These are phyloP conservation scores for Ambrosiella beaveri DNA, from an alignment of 2,329 filamentous ascomycete species.

Conservation along the genomic window DNA sequence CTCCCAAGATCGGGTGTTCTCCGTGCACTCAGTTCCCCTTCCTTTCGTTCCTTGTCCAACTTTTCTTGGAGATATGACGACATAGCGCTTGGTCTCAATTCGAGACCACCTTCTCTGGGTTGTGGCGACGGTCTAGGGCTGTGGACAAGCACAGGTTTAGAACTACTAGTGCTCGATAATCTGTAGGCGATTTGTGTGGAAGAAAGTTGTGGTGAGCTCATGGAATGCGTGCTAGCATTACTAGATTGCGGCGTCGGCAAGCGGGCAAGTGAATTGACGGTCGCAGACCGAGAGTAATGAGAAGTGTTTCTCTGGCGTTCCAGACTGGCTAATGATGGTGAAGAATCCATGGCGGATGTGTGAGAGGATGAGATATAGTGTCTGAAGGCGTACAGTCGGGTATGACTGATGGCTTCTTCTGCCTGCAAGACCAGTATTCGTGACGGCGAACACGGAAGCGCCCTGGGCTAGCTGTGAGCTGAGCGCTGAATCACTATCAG, in stretches of 20 bases:
- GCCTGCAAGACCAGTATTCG: neutral
- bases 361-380: neutral
- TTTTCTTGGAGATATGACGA: constrained; percentile 39
- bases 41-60: constrained; percentile 27
- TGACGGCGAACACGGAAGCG: neutral
- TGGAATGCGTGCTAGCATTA: constrained; percentile 26
- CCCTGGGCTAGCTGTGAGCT: neutral
- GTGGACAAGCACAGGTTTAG: constrained; percentile 20
- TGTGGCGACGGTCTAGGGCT: constrained; percentile 25
- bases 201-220: constrained; percentile 21
- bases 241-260: constrained; percentile 23
- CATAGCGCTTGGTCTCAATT: constrained; percentile 24
- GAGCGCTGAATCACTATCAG: constrained; percentile 4
- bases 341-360: constrained; percentile 14
- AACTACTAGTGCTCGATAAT: constrained; percentile 24
- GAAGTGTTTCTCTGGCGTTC: constrained; percentile 26
- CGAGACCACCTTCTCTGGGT: constrained; percentile 25
- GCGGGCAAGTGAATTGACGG: constrained; percentile 9
- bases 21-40: constrained; percentile 15
- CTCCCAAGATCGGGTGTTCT: constrained; percentile 9
- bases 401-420: neutral
- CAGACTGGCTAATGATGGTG: constrained; percentile 29
- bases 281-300: constrained; percentile 19
- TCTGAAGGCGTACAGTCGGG: neutral
- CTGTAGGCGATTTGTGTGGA: constrained; percentile 21